Evolutionary conservation across 208 protist species (phyloP), one percentile per base, ranked within the genome.

Genomic region (Leishmania braziliensis): DNA sequence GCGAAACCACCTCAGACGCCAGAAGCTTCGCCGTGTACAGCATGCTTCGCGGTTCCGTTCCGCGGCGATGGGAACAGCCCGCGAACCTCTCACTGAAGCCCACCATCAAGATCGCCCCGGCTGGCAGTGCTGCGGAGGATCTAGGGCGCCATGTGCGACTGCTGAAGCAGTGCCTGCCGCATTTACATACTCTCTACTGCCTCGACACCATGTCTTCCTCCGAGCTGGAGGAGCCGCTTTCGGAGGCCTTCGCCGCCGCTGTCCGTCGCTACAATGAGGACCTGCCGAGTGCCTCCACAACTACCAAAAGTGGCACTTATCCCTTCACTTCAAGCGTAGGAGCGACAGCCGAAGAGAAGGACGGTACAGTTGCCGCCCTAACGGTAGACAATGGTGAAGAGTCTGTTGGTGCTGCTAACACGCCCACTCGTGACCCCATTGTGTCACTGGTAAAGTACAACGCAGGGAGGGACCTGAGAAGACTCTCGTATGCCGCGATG

Each of bases 31-130:
- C 91, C 33, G 86, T 93, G 26, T 91, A 88, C 85, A 84, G 84
- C 29, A 81, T 92, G 39, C 29, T 96, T 26, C 94, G 94, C 63
- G 94, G 94, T 10, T 96, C 92, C 18, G 88, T 97, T 4, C 94
- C 94, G 39, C 86, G 89, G 20, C 84, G 87, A 39, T 97, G 94
- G 94, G 85, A 89, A 84, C 94, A 97, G 84, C 87, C 89, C 66
- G 89, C 92, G 2, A 93, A 96, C 84, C 79, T 97, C n/a, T 66
- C 83, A 0, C 71, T 95, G 51, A 95, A 92, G 65, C 94, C 94
- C 8, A 75, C 89, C 12, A 90, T 97, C 36, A 87, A 79, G 29
- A 90, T 95, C 51, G 84, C 85, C 50, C 85, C 86, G 1, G 58
- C 85, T 23, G 51, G 78, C 54, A 86, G 80, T 43, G 87, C 77